A percentile compares a stretch with the other conserved stretches of the same genome.
Evolutionary conservation across 345 rosid genomes (phyloP).

Genomic region (Populus pruinosa): DNA sequence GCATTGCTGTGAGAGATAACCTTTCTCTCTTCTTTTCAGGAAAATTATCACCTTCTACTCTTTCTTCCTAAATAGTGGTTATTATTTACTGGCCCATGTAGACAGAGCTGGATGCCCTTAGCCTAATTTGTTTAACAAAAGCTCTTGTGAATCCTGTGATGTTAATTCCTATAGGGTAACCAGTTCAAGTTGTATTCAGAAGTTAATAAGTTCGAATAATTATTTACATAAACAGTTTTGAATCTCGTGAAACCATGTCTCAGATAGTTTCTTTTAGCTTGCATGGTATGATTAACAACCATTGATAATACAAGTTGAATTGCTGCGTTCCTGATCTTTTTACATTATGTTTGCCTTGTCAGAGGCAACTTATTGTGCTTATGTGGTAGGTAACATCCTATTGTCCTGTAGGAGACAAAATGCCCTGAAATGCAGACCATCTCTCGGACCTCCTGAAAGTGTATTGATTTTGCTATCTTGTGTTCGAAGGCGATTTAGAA

Average conservation of each 20-base stretch:
- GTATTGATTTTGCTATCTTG: too few relatives aligned
- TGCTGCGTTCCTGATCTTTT: too few relatives aligned
- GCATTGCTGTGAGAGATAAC: conserved; percentile 41
- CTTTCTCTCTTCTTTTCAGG: conserved; percentile 43
- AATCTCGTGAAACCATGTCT: neutral
- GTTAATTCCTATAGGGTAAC: neutral
- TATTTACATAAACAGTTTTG: neutral
- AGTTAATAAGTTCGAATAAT: neutral
- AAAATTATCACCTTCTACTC: conserved; percentile 28
- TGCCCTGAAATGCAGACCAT: neutral
- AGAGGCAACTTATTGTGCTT: too few relatives aligned
- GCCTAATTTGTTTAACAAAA: neutral
- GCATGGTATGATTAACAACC: neutral
- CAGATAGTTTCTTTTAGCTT: neutral
- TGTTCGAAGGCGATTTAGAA: too few relatives aligned
- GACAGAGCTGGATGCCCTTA: neutral
- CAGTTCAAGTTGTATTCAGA: neutral
- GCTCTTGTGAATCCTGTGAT: too few relatives aligned
- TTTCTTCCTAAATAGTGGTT: neutral
- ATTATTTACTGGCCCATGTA: neutral
- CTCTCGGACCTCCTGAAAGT: neutral
- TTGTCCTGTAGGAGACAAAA: neutral
- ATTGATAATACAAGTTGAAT: neutral
- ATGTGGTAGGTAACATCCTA: too few relatives aligned
- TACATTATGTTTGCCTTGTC: too few relatives aligned